phyloP scores from a whole-genome alignment of 352 stramenopile genomes.

The Phytophthora idaei region DNA sequence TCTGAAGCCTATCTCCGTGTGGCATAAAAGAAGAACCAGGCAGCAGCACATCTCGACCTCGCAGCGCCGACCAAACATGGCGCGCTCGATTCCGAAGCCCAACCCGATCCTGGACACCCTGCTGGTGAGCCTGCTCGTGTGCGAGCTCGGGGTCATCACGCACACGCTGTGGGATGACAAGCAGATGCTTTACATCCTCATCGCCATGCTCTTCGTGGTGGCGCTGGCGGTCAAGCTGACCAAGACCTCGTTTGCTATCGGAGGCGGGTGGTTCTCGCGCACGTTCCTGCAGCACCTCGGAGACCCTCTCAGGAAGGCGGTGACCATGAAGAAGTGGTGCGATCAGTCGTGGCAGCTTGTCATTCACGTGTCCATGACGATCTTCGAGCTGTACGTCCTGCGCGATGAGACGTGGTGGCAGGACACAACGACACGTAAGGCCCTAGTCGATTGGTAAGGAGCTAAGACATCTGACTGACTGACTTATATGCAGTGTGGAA shows the following conservation, averaged over 20 bases:
- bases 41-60: conserved; percentile 16
- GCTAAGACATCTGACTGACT: conserved; percentile 5
- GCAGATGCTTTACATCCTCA: conserved; percentile 75
- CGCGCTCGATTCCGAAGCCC: conserved; percentile 66
- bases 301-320: conserved; percentile 78
- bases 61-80: conserved; percentile 41
- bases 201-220: conserved; percentile 65
- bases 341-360: conserved; percentile 89
- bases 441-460: neutral
- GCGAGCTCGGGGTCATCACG: conserved; percentile 65
- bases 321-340: conserved; percentile 90
- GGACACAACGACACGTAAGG: conserved; percentile 80
- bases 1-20: neutral
- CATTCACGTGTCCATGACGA: conserved; percentile 85
- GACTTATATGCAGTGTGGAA: conserved; percentile 67
- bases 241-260: conserved; percentile 67
- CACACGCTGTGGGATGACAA: conserved; percentile 71
- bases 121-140: conserved; percentile 60
- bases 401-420: conserved; percentile 86
- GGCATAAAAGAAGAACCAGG: conserved; percentile 30
- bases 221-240: conserved; percentile 74
- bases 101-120: conserved; percentile 69
- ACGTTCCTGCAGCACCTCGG: conserved; percentile 81
- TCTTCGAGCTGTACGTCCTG: conserved; percentile 85
- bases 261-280: conserved; percentile 75